Base-by-base conservation (phyloP, 1,284 basidiomycete genomes). In the Mycena citricolor region DNA sequence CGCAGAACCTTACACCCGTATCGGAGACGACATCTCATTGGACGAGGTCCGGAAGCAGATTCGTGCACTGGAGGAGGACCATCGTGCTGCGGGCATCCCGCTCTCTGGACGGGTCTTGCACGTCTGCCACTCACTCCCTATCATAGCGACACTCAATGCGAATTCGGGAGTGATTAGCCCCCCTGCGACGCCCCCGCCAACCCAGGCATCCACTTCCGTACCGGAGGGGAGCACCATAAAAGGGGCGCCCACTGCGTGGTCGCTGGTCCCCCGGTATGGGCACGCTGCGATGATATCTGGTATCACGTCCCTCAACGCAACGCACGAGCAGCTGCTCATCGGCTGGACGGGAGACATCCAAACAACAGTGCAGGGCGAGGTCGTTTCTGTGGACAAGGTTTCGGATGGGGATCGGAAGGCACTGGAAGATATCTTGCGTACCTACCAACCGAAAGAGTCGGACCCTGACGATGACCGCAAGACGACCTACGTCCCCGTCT, bases 211-310 rank as follows among this genome's bases (percentile, higher is more conserved):
- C 51, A 47, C n/a, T 29, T 51, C 41, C 17, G 28, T 41, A n/a
- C 7, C 24, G 2, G 11, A 28, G 10, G n/a, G 12, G 2, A 12
- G 22, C 7, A 22, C 10, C 25, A 31, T 4, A 12, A n/a, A 14
- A 23, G 23, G 30, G 19, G 45, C 20, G 25, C 35, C 57, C 11
- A 52, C 57, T 24, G 52, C 49, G 2, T 99, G 95, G 95, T 79
- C 83, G 10, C 71, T 99, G 8, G 69, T 79, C 8, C 80, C 85
- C 4, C 77, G 94, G 26, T 85, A 93, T 45, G 95, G 94, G 17
- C 95, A 99, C 65, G 83, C 91, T 5, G 95, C 95, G 7, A 92
- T 99, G 87, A 88, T 95, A 55, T 89, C 86, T 37, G 95, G 97
- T 26, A 94, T 98, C 58, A 81, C 85, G 44, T 89, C 86, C 4